A percentile compares a stretch with the other conserved stretches of the same genome.
phyloP scores from a whole-genome alignment of 1,284 basidiomycete genomes.

The Apiotrichum porosum region DNA sequence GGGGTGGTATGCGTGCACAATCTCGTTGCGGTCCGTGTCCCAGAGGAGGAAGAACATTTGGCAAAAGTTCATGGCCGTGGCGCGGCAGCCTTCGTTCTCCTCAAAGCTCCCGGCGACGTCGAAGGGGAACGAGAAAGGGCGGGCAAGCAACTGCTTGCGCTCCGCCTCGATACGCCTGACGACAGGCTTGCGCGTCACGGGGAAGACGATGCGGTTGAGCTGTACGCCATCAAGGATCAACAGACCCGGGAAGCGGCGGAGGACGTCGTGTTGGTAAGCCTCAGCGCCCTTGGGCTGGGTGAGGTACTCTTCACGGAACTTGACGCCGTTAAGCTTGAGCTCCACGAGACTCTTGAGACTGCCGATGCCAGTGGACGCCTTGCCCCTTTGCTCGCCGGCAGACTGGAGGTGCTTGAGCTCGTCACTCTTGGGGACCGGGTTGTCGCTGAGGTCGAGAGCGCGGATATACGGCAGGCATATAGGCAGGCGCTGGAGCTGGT shows the following conservation, averaged over 20 bases:
- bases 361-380: conserved; percentile 32
- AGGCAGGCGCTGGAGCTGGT: conserved; percentile 33
- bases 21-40: conserved; percentile 66
- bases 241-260: conserved; percentile 45
- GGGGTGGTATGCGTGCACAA: conserved; percentile 72
- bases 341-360: conserved; percentile 39
- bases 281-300: conserved; percentile 25
- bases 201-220: conserved; percentile 53
- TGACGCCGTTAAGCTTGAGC: conserved; percentile 39
- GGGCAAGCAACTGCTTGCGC: conserved; percentile 23
- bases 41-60: conserved; percentile 72
- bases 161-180: conserved; percentile 28
- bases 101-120: conserved; percentile 34
- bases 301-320: conserved; percentile 35
- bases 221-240: conserved; percentile 43
- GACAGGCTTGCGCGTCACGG: conserved; percentile 38
- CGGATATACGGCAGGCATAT: conserved; percentile 39
- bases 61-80: conserved; percentile 49
- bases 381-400: conserved; percentile 38
- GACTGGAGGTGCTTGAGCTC: conserved; percentile 35
- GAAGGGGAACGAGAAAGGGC: conserved; percentile 40
- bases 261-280: conserved; percentile 43
- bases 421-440: conserved; percentile 29
- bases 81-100: conserved; percentile 33
- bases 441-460: conserved; percentile 44